Evolutionary conservation across 352 stramenopile species (phyloP).

Genomic region (Pythium scleroteichum): DNA sequence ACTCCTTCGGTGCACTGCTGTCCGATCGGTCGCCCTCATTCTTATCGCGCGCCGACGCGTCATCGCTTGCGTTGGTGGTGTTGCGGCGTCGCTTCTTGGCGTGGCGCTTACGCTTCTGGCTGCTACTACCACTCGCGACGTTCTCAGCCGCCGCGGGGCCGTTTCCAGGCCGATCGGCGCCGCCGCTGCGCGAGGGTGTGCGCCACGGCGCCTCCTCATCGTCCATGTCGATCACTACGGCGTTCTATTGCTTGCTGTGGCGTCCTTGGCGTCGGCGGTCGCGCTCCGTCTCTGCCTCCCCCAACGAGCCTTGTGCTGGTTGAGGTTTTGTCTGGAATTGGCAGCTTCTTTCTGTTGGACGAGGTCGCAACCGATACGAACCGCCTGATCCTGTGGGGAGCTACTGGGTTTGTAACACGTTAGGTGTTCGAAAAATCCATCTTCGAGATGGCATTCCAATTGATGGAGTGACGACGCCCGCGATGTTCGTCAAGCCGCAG

Average conservation of each 20-base stretch:
- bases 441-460: conserved; percentile 7
- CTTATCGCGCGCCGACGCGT: background rate
- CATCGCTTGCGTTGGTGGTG: background rate
- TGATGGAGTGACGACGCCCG: background rate
- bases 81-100: conserved; percentile 20
- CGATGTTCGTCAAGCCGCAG: conserved; percentile 81
- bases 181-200: conserved; percentile 5
- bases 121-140: conserved; percentile 8
- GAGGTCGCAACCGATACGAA: background rate
- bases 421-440: background rate
- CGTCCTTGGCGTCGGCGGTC: background rate
- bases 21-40: background rate
- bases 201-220: conserved; percentile 10
- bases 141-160: background rate
- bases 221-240: background rate
- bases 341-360: conserved; percentile 9
- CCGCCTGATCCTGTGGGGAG: background rate
- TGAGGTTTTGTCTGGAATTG: conserved; percentile 1
- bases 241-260: background rate
- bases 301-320: background rate
- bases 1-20: conserved; percentile 30
- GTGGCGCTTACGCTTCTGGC: conserved; percentile 28
- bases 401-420: background rate
- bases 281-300: background rate
- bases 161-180: background rate